Evolutionary conservation across 169 alveolate species (phyloP), one percentile per base, ranked within the genome.

Genomic region (Plasmodium falciparum): DNA sequence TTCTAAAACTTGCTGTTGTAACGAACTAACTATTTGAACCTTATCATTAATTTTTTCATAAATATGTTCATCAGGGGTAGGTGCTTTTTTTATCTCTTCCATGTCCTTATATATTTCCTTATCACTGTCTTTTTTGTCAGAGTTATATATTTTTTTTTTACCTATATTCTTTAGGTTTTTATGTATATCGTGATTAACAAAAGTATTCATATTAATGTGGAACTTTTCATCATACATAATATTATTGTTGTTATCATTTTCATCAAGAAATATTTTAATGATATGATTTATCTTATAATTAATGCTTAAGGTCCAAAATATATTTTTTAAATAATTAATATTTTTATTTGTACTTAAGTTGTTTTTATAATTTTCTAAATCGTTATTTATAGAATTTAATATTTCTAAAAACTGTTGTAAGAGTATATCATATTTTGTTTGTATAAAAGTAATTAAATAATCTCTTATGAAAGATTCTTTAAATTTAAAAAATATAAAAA

Each of bases 291-390:
- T 72, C 56, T 86, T 86, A 54, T 86, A 86, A 52, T 86, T 86
- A 70, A 86, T 86, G 47, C 88, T 86, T 43, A 86, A 65, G 8
- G 73, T 67, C 92, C 92, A 86, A 71, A 86, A 86, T 12, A 86
- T 86, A 61, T 86, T 70, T 72, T 86, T 86, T 45, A 86, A 66
- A 72, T 86, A 86, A 62, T 86, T 86, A 24, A 86, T 47, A 73
- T 65, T 70, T 54, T 86, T 86, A 15, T 45, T 72, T 15, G 71
- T 61, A 56, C 62, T 86, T 86, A 86, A 86, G n/a, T 43, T 72
- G 43, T 22, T 70, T 59, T 86, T 86, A 54, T 52, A 72, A 61
- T 86, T 71, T 61, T 86, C 92, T 45, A 86, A 47, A 1, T 86
- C 92, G 29, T 70, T 72, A 61, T 86, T 86, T 6, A 86, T 86